Evolutionary conservation across 75 land plant genomes (phyloP).

Genomic region (Cupressus sempervirens): DNA sequence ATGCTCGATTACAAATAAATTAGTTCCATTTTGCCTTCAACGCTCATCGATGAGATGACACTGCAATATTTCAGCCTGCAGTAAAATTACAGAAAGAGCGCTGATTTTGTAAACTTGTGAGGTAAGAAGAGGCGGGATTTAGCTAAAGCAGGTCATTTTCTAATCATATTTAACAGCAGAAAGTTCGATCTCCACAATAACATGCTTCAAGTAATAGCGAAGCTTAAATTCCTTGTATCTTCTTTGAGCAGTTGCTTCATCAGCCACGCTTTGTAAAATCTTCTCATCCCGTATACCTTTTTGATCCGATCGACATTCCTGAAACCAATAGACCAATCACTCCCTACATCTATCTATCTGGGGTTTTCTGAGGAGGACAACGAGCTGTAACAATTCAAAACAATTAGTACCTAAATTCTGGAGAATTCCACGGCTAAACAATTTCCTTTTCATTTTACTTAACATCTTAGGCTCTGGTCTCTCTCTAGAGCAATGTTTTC

Average conservation of each 20-base stretch:
- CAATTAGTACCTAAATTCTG: background rate
- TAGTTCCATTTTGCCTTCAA: background rate
- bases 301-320: background rate
- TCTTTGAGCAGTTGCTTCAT: background rate
- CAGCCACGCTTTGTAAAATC: too few species aligned
- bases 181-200: background rate
- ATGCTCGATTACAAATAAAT: background rate
- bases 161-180: background rate
- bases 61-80: background rate
- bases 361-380: background rate
- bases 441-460: background rate
- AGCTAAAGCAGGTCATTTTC: background rate
- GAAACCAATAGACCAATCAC: background rate
- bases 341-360: background rate
- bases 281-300: too few species aligned
- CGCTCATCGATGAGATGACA: background rate
- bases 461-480: background rate
- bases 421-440: background rate
- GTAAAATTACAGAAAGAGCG: background rate
- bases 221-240: background rate
- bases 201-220: background rate
- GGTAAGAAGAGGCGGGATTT: background rate
- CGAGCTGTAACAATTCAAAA: background rate
- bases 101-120: background rate
- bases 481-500: background rate